phyloP scores from a whole-genome alignment of 371 early-diverging fungal genomes.

The Apophysomyces elegans region DNA sequence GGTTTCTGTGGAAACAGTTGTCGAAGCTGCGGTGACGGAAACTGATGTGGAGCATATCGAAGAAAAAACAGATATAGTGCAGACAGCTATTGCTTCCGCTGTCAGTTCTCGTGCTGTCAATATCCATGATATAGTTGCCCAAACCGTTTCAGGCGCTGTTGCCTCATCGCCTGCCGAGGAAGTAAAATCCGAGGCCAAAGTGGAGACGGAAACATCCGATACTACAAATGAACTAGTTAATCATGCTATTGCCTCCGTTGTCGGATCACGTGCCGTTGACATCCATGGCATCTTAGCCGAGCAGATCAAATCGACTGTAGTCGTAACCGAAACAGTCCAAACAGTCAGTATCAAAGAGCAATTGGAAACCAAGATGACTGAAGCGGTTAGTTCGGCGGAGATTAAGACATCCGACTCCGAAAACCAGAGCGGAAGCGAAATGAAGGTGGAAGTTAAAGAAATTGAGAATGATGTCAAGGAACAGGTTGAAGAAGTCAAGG shows the following conservation, averaged over 20 bases:
- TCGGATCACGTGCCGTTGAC: too few relatives aligned
- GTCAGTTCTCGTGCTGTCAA: constrained; percentile 4
- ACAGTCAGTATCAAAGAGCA: too few relatives aligned
- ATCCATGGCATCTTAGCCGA: too few relatives aligned
- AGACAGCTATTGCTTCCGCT: constrained; percentile 18
- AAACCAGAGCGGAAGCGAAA: background rate
- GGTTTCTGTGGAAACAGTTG: constrained; percentile 1
- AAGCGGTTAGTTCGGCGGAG: too few relatives aligned
- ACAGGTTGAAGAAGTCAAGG: background rate
- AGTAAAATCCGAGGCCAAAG: background rate
- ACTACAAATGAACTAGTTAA: too few relatives aligned
- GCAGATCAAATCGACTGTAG: too few relatives aligned
- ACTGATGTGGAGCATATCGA: background rate
- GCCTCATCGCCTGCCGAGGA: background rate
- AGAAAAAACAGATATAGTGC: constrained; percentile 13
- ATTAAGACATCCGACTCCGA: background rate
- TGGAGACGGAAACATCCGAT: background rate
- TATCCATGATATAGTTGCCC: background rate
- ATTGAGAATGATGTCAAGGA: background rate
- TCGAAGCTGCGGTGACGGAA: constrained; percentile 4
- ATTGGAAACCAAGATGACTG: too few relatives aligned
- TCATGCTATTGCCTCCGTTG: too few relatives aligned
- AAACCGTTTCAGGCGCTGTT: background rate
- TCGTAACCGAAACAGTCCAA: too few relatives aligned
- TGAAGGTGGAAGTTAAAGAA: background rate